phyloP scores from a whole-genome alignment of 164 flowering plant species.

The Vitis cinerea region DNA sequence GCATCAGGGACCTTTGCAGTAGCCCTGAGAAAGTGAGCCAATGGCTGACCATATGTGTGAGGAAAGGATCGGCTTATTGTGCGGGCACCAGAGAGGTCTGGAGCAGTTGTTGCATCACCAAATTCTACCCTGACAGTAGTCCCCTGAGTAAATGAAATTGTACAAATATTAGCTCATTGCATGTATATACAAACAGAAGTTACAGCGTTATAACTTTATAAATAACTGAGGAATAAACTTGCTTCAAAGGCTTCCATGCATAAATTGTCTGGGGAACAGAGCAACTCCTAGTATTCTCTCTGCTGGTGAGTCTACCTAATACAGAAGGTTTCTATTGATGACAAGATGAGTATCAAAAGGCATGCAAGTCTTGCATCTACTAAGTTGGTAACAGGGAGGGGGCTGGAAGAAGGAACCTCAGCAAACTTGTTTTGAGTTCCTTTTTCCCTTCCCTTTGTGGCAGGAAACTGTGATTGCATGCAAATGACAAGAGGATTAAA shows the following conservation, averaged over 20 bases:
- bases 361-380: no score
- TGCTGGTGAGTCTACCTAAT: no score
- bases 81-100: constrained; percentile 64
- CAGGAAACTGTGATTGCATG: no score
- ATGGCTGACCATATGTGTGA: constrained; percentile 87
- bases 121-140: constrained; percentile 91
- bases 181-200: not conserved
- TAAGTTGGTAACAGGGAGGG: no score
- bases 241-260: not conserved
- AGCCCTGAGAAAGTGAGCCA: constrained; percentile 86
- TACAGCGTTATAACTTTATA: no score
- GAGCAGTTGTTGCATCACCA: constrained; percentile 76
- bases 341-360: no score
- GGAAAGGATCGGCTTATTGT: constrained; percentile 67
- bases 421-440: no score
- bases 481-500: no score
- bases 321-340: no score
- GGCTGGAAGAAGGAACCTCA: no score
- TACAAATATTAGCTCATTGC: not conserved
- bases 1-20: constrained; percentile 83
- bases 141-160: constrained; percentile 51
- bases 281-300: not conserved
- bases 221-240: not conserved
- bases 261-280: not conserved
- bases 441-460: no score